Evolutionary conservation across 2,329 filamentous ascomycete genomes (phyloP).

Genomic region (Bisporella sp.): DNA sequence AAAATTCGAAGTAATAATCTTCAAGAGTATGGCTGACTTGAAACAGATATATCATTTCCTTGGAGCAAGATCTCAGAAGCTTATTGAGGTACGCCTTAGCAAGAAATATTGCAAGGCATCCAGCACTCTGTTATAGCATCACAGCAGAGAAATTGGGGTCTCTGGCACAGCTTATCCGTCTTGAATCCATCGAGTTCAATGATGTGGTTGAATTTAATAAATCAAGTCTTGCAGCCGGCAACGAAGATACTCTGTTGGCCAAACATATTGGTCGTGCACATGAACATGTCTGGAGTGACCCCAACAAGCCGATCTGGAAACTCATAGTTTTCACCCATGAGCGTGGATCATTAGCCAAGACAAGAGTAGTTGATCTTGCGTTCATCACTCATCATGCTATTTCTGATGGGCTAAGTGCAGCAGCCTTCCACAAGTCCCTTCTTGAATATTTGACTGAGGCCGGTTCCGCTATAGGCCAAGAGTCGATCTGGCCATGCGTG

Average conservation of each 20-base stretch:
- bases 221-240: not conserved
- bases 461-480: not conserved
- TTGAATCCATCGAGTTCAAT: conserved; percentile 9
- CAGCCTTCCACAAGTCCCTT: conserved; percentile 15
- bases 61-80: not conserved
- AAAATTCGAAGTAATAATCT: no score
- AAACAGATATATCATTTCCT: not conserved
- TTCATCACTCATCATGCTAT: conserved; percentile 15
- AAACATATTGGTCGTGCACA: conserved; percentile 12
- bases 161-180: conserved; percentile 12
- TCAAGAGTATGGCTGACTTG: no score
- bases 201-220: conserved; percentile 12
- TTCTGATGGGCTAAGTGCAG: conserved; percentile 13
- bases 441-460: conserved; percentile 7
- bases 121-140: conserved; percentile 12
- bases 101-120: not conserved
- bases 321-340: conserved; percentile 11
- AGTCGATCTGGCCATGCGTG: conserved; percentile 8
- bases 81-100: not conserved
- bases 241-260: conserved; percentile 9
- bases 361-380: conserved; percentile 10
- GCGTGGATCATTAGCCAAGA: not conserved
- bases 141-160: conserved; percentile 2
- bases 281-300: conserved; percentile 11
- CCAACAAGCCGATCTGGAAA: conserved; percentile 17